Evolutionary conservation across 192 early-diverging fungal genomes (phyloP).

Genomic region (Diversispora eburnea): DNA sequence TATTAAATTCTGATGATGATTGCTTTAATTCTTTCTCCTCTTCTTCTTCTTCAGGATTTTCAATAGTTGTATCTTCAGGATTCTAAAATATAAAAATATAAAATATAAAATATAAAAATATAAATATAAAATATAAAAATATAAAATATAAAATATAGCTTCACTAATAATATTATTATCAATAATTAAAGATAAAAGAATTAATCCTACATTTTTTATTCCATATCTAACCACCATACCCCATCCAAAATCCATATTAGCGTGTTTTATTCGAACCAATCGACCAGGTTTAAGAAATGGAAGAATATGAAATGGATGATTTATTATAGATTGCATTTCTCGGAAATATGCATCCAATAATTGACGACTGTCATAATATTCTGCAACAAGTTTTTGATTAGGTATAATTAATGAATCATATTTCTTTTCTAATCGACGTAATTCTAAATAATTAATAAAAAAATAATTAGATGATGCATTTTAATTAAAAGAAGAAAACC

Average conservation of each 20-base stretch:
- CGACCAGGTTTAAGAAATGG: slow-evolving; percentile 87
- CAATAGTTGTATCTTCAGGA: too few species aligned
- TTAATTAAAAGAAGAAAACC: too few species aligned
- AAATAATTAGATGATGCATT: not conserved
- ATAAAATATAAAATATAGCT: slow-evolving; percentile 18
- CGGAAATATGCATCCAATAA: slow-evolving; percentile 63
- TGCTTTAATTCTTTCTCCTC: too few species aligned
- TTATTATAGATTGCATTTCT: slow-evolving; percentile 74
- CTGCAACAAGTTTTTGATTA: slow-evolving; percentile 64
- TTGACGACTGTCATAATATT: slow-evolving; percentile 73
- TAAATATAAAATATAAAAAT: slow-evolving; percentile 1
- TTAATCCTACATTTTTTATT: slow-evolving; percentile 38
- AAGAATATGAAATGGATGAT: slow-evolving; percentile 74
- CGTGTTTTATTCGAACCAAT: slow-evolving; percentile 59
- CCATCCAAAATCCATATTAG: slow-evolving; percentile 86
- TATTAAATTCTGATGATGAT: too few species aligned
- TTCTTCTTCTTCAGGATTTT: too few species aligned
- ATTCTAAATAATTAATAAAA: slow-evolving; percentile 37
- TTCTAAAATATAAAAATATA: too few species aligned
- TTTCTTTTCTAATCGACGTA: slow-evolving; percentile 52
- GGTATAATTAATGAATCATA: slow-evolving; percentile 57
- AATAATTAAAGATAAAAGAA: not conserved
- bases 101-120: too few species aligned
- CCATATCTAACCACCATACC: slow-evolving; percentile 77
- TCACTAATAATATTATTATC: too few species aligned